Base-by-base conservation (phyloP, 2,329 filamentous ascomycete genomes). In the Claviceps humidiphila region DNA sequence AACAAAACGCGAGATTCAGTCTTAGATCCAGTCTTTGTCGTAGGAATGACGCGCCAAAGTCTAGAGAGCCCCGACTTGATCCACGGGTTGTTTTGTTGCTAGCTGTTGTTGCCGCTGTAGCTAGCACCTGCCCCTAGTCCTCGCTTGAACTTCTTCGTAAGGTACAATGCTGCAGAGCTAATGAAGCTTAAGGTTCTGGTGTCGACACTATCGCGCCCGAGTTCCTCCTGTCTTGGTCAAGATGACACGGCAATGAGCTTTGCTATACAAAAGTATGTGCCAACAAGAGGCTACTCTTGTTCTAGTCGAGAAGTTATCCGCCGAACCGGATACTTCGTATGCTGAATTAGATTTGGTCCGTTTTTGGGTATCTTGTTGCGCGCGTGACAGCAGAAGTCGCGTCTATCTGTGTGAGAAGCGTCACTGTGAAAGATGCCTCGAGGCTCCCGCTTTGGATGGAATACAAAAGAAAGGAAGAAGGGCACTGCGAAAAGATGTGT, bases 381-480 rank as follows among this genome's bases (percentile, higher is more conserved):
- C 22, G 22, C 16, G 47, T 30, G 22, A 41, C 40, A 3, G 4
- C 16, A 40, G 8, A 30, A 30, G 22, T 39, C 16, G 38, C 47
- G 20, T 49, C 38, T 30, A 34, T 45, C 20, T 45, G 38, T 49
- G 20, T 2, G 46, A 17, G 20, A 34, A 17, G 14, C 26, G 16
- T 17, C 8, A 14, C n/a, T 24, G 39, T 48, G 37, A 34, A 38
- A 7, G 11, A 47, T 47, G 45, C n/a, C 39, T 22, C 22, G 22
- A 22, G 22, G 24, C 51, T 38, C 30, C 40, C 47, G 41, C 42
- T 26, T 47, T 38, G 48, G 24, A 50, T 26, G 8, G 17, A 34
- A 45, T 37, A 45, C 30, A 51, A 53, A 54, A 16, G 50, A 43
- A 53, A 45, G 40, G 45, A 22, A 37, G 46, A 38, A 9, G 2